Evolutionary conservation across 1,284 basidiomycete genomes (phyloP).

Genomic region (Fistulina hepatica): DNA sequence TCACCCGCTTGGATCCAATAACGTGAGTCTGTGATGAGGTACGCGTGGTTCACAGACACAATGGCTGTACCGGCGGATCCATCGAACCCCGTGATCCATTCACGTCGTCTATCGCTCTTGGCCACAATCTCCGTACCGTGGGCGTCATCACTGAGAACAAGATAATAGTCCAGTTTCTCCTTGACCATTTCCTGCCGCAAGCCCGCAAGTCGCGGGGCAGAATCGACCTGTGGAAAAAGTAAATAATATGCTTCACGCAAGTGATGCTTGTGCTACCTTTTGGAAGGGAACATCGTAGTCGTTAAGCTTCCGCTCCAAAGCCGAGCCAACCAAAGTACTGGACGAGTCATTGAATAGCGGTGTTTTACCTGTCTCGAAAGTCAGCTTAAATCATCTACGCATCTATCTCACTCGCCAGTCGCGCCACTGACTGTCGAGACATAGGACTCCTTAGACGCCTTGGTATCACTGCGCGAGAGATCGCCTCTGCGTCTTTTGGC

Average conservation of each 20-base stretch:
- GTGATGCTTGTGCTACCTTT: no score
- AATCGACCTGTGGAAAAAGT: slow-evolving; percentile 43
- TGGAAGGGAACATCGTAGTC: no score
- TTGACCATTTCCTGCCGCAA: slow-evolving; percentile 63
- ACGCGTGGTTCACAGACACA: slow-evolving; percentile 53
- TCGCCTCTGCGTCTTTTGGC: no score
- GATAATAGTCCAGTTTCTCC: slow-evolving; percentile 80
- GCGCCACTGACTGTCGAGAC: not conserved
- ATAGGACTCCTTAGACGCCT: slow-evolving; percentile 1
- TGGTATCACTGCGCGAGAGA: not conserved
- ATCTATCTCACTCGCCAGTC: slow-evolving; percentile 2
- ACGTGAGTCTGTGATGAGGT: slow-evolving; percentile 78
- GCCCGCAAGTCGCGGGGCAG: slow-evolving; percentile 49
- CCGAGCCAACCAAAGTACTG: slow-evolving; percentile 62
- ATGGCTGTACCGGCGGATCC: slow-evolving; percentile 83
- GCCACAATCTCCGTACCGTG: slow-evolving; percentile 87
- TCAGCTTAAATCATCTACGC: slow-evolving; percentile 7
- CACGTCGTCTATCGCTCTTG: slow-evolving; percentile 67
- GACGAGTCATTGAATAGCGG: slow-evolving; percentile 47
- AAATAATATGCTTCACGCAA: no score
- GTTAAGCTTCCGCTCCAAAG: slow-evolving; percentile 52
- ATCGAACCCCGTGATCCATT: slow-evolving; percentile 82
- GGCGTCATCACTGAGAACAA: slow-evolving; percentile 60
- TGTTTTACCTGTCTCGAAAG: slow-evolving; percentile 25
- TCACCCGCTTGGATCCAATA: slow-evolving; percentile 82